These are phyloP conservation scores for Rhizophora mangle DNA, from an alignment of 345 rosid genomes.

Conservation along the genomic window DNA sequence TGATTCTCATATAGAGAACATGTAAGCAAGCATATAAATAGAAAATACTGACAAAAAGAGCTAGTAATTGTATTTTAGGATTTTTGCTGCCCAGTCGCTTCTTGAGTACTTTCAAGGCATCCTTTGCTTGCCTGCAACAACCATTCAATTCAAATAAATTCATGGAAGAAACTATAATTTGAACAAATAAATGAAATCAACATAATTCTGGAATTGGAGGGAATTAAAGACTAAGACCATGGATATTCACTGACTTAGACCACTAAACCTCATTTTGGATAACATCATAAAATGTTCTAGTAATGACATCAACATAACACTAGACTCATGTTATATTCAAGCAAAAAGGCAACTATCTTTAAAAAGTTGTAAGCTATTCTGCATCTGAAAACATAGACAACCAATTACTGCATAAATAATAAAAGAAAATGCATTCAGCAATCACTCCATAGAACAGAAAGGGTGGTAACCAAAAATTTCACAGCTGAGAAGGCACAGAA, in stretches of 20 bases:
- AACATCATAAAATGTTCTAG: too few relatives aligned
- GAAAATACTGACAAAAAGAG: slow-evolving; percentile 68
- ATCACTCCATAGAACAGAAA: too few relatives aligned
- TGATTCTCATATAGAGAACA: not conserved
- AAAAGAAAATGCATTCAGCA: not conserved
- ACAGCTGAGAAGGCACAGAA: not conserved
- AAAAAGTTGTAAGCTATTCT: not conserved
- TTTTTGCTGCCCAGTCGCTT: slow-evolving; percentile 83
- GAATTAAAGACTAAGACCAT: not conserved
- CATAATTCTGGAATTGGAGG: not conserved
- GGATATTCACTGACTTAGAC: not conserved
- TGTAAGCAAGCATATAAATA: slow-evolving; percentile 5
- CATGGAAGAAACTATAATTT: not conserved
- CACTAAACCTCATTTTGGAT: not conserved
- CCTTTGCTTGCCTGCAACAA: slow-evolving; percentile 77
- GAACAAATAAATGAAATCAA: not conserved
- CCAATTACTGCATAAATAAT: too few relatives aligned
- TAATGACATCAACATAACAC: too few relatives aligned
- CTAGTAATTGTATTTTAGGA: slow-evolving; percentile 83
- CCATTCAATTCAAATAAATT: slow-evolving; percentile 11
- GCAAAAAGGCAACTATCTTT: not conserved
- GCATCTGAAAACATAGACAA: too few relatives aligned
- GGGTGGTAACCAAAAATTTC: too few relatives aligned
- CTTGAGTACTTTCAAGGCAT: slow-evolving; percentile 83
- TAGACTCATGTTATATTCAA: not conserved